phyloP scores from a whole-genome alignment of 306 rosid genomes.

The Astragalus membranaceus region DNA sequence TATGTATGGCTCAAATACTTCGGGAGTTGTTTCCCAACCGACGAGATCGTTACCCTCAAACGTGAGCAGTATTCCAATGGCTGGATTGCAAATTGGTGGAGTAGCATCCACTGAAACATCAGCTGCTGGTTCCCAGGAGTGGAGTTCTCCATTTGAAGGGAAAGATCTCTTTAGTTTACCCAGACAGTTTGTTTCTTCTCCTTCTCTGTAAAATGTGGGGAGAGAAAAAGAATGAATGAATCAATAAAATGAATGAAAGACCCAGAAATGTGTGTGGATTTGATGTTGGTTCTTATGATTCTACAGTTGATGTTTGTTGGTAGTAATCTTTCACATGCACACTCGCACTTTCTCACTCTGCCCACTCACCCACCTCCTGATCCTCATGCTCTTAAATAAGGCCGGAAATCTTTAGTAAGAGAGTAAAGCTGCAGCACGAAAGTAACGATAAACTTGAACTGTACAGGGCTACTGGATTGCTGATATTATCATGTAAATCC shows the following conservation, averaged over 20 bases:
- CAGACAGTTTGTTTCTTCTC: constrained; percentile 97
- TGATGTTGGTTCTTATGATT: constrained; percentile 61
- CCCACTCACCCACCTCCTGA: not conserved
- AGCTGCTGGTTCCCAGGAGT: constrained; percentile 60
- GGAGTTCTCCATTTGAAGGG: constrained; percentile 97
- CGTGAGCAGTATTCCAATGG: constrained; percentile 42
- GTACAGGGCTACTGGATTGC: no score
- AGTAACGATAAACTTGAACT: not conserved
- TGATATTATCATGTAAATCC: no score
- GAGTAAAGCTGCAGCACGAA: not conserved
- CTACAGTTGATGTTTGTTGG: constrained; percentile 45
- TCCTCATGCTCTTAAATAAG: no score
- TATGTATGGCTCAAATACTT: constrained; percentile 53
- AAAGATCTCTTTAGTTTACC: constrained; percentile 92
- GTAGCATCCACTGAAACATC: constrained; percentile 51
- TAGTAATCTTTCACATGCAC: constrained; percentile 35
- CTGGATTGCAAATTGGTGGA: constrained; percentile 71
- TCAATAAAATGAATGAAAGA: constrained; percentile 51
- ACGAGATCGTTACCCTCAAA: constrained; percentile 54
- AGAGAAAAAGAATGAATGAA: constrained; percentile 30
- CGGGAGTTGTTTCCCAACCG: constrained; percentile 51
- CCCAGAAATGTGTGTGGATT: constrained; percentile 56
- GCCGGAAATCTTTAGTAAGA: not conserved
- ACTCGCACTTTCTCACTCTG: constrained; percentile 17
- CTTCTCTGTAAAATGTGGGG: constrained; percentile 57